Conservation (phyloP, 2,329 filamentous ascomycete genomes). For the Diplocarpon mali region DNA sequence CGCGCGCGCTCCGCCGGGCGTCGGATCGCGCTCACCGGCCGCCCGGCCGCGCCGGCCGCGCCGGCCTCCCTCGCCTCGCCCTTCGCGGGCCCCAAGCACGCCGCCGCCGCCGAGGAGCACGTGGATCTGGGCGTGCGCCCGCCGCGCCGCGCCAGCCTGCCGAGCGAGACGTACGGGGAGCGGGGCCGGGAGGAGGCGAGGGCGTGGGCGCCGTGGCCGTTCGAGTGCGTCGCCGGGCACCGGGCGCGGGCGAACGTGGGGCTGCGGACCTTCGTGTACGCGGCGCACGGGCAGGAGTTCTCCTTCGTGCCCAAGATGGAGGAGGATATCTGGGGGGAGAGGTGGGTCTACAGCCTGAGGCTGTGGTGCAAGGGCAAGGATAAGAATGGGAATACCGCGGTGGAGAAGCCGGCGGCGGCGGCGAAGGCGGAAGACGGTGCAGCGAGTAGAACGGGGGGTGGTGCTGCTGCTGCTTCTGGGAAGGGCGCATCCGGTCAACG, state of each 20-base stretch:
- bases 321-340: slow-evolving; percentile 12
- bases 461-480: no score
- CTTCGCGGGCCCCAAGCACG: background rate
- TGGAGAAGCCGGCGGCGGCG: background rate
- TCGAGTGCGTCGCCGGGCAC: slow-evolving; percentile 6
- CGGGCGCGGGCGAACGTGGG: slow-evolving; percentile 11
- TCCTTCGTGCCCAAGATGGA: slow-evolving; percentile 7
- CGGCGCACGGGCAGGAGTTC: slow-evolving; percentile 10
- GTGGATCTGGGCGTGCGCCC: background rate
- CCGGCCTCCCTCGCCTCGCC: background rate
- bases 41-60: background rate
- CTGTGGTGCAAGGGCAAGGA: slow-evolving; percentile 11
- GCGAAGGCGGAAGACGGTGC: background rate
- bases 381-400: slow-evolving; percentile 1
- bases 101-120: background rate
- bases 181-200: background rate
- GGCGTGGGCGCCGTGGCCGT: slow-evolving; percentile 2
- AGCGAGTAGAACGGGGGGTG: background rate
- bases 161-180: background rate
- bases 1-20: background rate
- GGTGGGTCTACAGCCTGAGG: slow-evolving; percentile 10
- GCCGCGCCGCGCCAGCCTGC: background rate
- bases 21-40: background rate
- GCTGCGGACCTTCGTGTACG: slow-evolving; percentile 9
- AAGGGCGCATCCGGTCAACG: no score